Evolutionary conservation across 805 yeast genomes (phyloP), one percentile per base, ranked within the genome.

Genomic region (Zygosaccharomyces pseudorouxii): DNA sequence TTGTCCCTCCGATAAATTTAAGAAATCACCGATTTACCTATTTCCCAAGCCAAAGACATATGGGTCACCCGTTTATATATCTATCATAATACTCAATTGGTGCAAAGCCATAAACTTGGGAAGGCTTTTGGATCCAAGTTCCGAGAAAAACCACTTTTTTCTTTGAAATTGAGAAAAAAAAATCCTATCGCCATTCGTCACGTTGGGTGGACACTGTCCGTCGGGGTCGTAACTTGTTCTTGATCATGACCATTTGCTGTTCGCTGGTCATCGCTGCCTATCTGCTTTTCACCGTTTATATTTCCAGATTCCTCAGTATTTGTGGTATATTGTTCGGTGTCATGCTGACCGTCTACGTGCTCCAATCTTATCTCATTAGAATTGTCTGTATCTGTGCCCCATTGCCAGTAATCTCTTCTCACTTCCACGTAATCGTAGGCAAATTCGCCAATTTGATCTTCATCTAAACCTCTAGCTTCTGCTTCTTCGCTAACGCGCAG

Each of bases 341-440:
- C 36, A 8, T 28, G 44, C n/a, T 41, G 44, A 41, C 25, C 44
- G 14, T 29, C 36, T 33, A 12, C 36, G 12, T 29, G 28, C 23
- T 29, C 44, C 10, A 14, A 29, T n/a, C 28, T n/a, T 22, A 28
- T 42, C 7, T 41, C 47, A 19, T 43, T 47, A n/a, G 41, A 19
- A 38, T 47, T 45, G 23, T 42, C 54, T 27, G 54, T 41, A 31
- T 63, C 63, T 14, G 58, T 62, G 11, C 74, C 76, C 77, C 77
- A 72, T 38, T 71, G 65, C 46, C 82, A 76, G 68, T 83, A 92
- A 71, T 90, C 96, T 66, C 98, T 80, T 69, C 98, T 81, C 11
- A 92, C 95, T 73, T 92, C 99, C 49, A 92, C 97, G 64, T 89
- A 92, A 69, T 92, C 98, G 67, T 92, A 92, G n/a, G 98, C 98